Evolutionary conservation across 192 early-diverging fungal genomes (phyloP).

Genomic region (Linnemannia exigua): DNA sequence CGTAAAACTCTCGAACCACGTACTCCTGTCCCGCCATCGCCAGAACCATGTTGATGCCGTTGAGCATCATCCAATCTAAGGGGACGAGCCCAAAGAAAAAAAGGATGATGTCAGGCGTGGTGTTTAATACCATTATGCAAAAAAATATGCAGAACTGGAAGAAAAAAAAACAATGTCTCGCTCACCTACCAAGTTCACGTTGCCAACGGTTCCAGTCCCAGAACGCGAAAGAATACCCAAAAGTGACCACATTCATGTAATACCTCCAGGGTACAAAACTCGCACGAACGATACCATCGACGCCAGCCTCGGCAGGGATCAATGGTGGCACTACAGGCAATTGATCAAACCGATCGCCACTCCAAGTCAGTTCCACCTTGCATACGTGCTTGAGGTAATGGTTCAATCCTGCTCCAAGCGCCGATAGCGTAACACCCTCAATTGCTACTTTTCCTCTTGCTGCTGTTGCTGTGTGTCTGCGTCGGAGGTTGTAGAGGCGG

Average conservation of each 20-base stretch:
- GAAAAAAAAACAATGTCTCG: not conserved
- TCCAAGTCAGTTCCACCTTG: slow-evolving; percentile 52
- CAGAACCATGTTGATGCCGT: slow-evolving; percentile 50
- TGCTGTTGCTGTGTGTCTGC: not conserved
- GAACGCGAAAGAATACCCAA: slow-evolving; percentile 48
- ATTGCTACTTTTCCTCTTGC: slow-evolving; percentile 13
- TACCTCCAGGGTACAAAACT: slow-evolving; percentile 54
- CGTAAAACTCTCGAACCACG: slow-evolving; percentile 44
- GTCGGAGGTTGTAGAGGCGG: slow-evolving; percentile 19
- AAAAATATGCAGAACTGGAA: not conserved
- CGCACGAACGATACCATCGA: slow-evolving; percentile 14
- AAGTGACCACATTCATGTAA: slow-evolving; percentile 57
- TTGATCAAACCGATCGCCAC: slow-evolving; percentile 43
- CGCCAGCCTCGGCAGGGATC: not conserved
- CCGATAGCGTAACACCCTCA: slow-evolving; percentile 24
- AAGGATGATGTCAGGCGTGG: not conserved
- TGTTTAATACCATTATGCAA: too few relatives aligned
- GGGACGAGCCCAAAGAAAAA: not conserved
- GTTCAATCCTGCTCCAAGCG: slow-evolving; percentile 44
- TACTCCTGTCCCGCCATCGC: slow-evolving; percentile 52
- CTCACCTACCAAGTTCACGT: slow-evolving; percentile 36
- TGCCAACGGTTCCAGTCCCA: slow-evolving; percentile 57
- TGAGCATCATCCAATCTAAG: slow-evolving; percentile 57
- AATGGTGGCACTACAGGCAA: slow-evolving; percentile 26
- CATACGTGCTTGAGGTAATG: slow-evolving; percentile 42